These are phyloP conservation scores for Teunomyces stri DNA, from an alignment of 805 yeast species.

Conservation along the genomic window DNA sequence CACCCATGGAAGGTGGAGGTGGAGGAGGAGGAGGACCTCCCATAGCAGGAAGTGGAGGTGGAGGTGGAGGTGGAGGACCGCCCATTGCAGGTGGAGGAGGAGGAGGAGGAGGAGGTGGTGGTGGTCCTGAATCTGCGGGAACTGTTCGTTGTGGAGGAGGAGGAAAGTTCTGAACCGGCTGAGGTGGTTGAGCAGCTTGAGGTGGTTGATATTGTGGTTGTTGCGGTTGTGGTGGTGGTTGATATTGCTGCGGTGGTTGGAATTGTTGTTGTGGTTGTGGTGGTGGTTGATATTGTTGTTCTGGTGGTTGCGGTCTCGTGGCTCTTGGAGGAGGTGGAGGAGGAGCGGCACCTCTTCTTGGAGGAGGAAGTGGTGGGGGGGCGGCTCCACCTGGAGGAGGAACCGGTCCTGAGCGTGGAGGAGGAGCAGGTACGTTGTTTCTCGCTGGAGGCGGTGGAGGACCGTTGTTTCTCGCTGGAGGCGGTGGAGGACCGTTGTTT, in stretches of 20 bases:
- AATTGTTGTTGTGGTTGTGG: constrained; percentile 15
- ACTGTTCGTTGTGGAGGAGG: constrained; percentile 5
- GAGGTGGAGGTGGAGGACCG: constrained; percentile 16
- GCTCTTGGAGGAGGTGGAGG: constrained; percentile 15
- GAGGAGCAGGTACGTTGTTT: constrained; percentile 31
- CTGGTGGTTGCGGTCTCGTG: constrained; percentile 14
- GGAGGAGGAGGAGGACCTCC: constrained; percentile 17
- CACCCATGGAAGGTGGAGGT: constrained; percentile 17
- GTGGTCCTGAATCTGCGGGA: constrained; percentile 13
- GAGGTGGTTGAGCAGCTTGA: constrained; percentile 8
- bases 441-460: constrained; percentile 21
- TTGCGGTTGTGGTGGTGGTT: constrained; percentile 14
- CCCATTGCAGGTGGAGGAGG: not conserved
- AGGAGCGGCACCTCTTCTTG: constrained; percentile 14
- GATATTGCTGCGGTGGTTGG: constrained; percentile 18
- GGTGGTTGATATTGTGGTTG: constrained; percentile 12
- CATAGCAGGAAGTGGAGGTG: constrained; percentile 21
- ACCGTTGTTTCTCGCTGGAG: constrained; percentile 13
- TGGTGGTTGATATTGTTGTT: constrained; percentile 13
- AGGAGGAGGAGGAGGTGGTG: not conserved
- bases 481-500: constrained; percentile 14
- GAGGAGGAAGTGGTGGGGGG: constrained; percentile 33
- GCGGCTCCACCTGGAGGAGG: constrained; percentile 18
- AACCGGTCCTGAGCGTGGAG: constrained; percentile 15
- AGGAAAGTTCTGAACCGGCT: constrained; percentile 13